Conservation (phyloP, 2,329 filamentous ascomycete species). For the Sporothrix globosa region DNA sequence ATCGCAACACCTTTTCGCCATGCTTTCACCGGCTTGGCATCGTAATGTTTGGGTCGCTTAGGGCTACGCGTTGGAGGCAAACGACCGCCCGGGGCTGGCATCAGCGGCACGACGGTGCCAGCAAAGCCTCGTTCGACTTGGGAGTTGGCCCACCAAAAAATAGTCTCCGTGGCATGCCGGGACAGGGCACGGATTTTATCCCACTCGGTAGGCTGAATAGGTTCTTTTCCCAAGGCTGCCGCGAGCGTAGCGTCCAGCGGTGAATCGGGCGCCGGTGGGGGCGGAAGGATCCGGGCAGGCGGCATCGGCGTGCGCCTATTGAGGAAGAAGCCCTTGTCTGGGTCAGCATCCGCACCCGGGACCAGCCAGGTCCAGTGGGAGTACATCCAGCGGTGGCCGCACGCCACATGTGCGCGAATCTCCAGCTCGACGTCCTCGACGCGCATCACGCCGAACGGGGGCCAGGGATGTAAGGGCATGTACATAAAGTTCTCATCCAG, state of each 20-base stretch:
- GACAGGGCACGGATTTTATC: neutral
- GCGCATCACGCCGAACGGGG: conserved; percentile 20
- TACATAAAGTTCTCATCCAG: neutral
- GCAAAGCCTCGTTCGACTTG: conserved; percentile 22
- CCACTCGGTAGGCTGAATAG: neutral
- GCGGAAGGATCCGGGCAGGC: neutral
- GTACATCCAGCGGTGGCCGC: conserved; percentile 13
- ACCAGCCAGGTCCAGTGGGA: conserved; percentile 21
- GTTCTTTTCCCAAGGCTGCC: no score
- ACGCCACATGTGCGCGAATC: conserved; percentile 8
- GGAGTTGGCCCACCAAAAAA: conserved; percentile 2
- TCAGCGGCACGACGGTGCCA: neutral
- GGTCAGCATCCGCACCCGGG: neutral
- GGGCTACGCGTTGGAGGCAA: neutral
- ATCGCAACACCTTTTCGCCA: neutral
- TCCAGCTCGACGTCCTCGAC: conserved; percentile 20
- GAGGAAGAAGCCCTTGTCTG: neutral
- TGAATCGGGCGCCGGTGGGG: no score
- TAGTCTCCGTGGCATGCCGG: neutral
- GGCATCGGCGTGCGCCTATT: neutral
- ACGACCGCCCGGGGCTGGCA: neutral
- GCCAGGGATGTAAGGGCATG: neutral
- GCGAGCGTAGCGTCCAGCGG: neutral
- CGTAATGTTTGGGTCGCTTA: neutral
- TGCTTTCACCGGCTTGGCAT: neutral